Percentiles rank a stretch among this genome's conserved stretches.
These are phyloP conservation scores for Clonostachys chloroleuca DNA, from an alignment of 2,329 filamentous ascomycete genomes.

Conservation along the genomic window DNA sequence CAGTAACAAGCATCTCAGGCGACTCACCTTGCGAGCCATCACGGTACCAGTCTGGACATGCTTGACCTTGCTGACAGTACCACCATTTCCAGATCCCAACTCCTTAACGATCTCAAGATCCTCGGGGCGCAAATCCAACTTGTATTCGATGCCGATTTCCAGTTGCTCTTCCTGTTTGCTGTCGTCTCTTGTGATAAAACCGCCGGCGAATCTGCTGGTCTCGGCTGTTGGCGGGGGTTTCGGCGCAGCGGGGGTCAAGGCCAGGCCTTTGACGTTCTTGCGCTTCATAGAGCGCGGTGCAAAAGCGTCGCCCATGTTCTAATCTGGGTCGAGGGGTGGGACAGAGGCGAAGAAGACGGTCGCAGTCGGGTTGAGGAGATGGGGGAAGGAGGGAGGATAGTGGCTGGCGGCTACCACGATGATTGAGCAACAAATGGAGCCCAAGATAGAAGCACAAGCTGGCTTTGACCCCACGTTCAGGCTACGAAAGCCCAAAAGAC, in stretches of 20 bases:
- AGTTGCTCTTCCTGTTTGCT: conserved; percentile 58
- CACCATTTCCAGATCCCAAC: conserved; percentile 91
- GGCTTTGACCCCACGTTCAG: too few species aligned
- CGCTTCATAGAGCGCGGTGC: conserved; percentile 86
- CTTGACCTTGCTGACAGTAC: conserved; percentile 96
- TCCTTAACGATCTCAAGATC: conserved; percentile 93
- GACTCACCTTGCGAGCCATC: conserved; percentile 89
- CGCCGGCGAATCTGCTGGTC: conserved; percentile 57
- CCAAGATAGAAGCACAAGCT: too few species aligned
- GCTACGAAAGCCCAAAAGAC: too few species aligned
- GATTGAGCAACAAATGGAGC: too few species aligned
- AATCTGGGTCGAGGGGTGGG: not conserved
- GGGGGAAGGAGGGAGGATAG: not conserved
- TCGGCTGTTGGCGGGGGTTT: conserved; percentile 70
- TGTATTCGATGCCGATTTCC: conserved; percentile 97
- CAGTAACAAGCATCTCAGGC: not conserved
- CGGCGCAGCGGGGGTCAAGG: conserved; percentile 73
- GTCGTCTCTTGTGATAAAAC: conserved; percentile 46
- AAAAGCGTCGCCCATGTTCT: conserved; percentile 57
- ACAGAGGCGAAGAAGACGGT: not conserved
- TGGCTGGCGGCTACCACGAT: not conserved
- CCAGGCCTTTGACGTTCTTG: conserved; percentile 97
- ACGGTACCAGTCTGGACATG: conserved; percentile 85
- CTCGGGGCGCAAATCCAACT: conserved; percentile 84
- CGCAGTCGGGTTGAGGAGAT: not conserved